phyloP scores from a whole-genome alignment of 2,329 filamentous ascomycete species.

The Trichoderma sp. region DNA sequence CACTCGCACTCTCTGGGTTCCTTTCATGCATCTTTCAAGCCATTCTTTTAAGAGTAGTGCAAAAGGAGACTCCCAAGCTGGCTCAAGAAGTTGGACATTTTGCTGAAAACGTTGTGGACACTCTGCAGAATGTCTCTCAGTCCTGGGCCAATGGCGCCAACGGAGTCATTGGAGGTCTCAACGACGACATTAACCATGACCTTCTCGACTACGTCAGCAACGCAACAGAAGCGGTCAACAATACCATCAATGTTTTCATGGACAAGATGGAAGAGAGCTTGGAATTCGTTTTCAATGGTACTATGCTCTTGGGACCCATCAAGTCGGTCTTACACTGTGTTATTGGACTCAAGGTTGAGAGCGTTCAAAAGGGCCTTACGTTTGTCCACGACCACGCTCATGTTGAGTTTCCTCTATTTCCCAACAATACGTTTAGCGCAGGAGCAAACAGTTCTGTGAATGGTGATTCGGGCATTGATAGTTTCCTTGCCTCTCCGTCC shows the following conservation, averaged over 20 bases:
- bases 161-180: conserved; percentile 69
- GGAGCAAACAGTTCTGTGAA: conserved; percentile 68
- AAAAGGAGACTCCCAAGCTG: conserved; percentile 76
- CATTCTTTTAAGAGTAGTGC: conserved; percentile 72
- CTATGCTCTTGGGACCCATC: conserved; percentile 77
- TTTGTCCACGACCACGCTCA: conserved; percentile 91
- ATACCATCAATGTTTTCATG: conserved; percentile 82
- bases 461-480: conserved; percentile 63
- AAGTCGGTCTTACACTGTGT: conserved; percentile 82
- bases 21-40: conserved; percentile 83
- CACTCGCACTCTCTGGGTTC: conserved; percentile 79
- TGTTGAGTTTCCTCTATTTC: conserved; percentile 76
- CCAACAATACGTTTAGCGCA: conserved; percentile 79
- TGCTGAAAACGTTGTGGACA: conserved; percentile 74
- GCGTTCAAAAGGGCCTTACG: conserved; percentile 84
- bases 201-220: conserved; percentile 86
- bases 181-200: conserved; percentile 78
- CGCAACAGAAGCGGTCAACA: conserved; percentile 79
- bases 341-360: conserved; percentile 83
- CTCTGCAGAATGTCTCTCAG: conserved; percentile 72
- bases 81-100: conserved; percentile 77
- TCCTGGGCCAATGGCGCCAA: conserved; percentile 81
- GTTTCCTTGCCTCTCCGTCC: conserved; percentile 78
- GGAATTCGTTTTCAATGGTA: conserved; percentile 78
- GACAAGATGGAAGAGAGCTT: conserved; percentile 75